These are phyloP conservation scores for Amoebophrya sp. DNA, from an alignment of 169 alveolate genomes.

Conservation along the genomic window DNA sequence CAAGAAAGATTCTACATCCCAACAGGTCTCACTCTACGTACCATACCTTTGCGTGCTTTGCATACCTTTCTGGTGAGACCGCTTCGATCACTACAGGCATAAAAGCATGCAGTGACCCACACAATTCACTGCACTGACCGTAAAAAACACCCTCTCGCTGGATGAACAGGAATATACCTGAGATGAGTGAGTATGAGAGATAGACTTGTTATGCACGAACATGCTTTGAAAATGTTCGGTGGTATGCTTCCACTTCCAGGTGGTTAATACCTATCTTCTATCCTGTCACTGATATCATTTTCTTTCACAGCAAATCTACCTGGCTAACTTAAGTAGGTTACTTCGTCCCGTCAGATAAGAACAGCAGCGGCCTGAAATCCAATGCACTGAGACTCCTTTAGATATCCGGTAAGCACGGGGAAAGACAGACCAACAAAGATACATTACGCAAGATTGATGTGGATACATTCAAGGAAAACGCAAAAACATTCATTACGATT, in stretches of 20 bases:
- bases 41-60: conserved; percentile 80
- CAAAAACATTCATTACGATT: background rate
- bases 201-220: background rate
- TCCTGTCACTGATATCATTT: too few species aligned
- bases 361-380: too few species aligned
- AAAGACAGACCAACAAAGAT: too few species aligned
- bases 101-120: conserved; percentile 79
- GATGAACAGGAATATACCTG: conserved; percentile 52
- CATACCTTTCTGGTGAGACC: conserved; percentile 75
- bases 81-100: conserved; percentile 83
- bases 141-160: conserved; percentile 79
- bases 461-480: background rate
- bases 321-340: too few species aligned
- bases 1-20: too few species aligned
- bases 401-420: too few species aligned
- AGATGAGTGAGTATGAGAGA: background rate
- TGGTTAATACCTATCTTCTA: background rate
- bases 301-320: too few species aligned
- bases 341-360: too few species aligned
- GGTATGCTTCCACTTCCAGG: conserved; percentile 61
- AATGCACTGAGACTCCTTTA: too few species aligned
- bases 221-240: conserved; percentile 43
- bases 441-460: background rate
- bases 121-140: conserved; percentile 78
- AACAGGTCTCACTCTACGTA: conserved; percentile 63